Evolutionary conservation across 2,329 filamentous ascomycete species (phyloP).

Genomic region (Myriosclerotinia scirpicola): DNA sequence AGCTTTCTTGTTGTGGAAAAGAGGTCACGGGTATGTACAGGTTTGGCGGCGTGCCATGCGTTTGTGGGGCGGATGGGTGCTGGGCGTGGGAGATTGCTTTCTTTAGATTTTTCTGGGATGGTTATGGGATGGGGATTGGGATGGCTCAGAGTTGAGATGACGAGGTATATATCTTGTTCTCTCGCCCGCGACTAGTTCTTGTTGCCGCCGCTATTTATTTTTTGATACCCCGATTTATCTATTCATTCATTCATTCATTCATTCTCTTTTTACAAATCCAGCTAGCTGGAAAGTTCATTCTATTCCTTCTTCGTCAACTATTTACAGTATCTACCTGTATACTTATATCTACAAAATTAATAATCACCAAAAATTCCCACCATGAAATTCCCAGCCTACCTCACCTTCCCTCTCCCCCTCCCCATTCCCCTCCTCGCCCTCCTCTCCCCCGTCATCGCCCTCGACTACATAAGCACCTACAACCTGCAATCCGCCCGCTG

Average conservation of each 20-base stretch:
- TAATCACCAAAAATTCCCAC: neutral
- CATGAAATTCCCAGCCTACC: neutral
- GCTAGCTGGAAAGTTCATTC: too few relatives aligned
- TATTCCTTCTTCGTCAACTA: too few relatives aligned
- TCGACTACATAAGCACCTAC: conserved; percentile 16
- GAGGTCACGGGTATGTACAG: neutral
- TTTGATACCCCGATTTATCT: neutral
- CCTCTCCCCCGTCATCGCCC: neutral
- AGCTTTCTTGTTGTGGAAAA: neutral
- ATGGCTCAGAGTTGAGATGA: neutral
- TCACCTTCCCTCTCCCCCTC: neutral
- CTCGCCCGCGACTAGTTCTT: neutral
- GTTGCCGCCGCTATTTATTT: neutral
- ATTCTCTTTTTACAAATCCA: too few relatives aligned
- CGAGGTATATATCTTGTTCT: conserved; percentile 10
- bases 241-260: neutral
- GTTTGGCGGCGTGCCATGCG: neutral
- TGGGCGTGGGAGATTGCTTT: neutral
- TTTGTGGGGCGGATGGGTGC: neutral
- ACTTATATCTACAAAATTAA: too few relatives aligned
- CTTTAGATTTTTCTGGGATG: neutral
- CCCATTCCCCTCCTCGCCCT: neutral
- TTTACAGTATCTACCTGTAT: too few relatives aligned
- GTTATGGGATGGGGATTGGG: neutral
- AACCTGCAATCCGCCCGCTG: conserved; percentile 1